Evolutionary conservation across 805 yeast genomes (phyloP).

Genomic region (Hanseniaspora valbyensis): DNA sequence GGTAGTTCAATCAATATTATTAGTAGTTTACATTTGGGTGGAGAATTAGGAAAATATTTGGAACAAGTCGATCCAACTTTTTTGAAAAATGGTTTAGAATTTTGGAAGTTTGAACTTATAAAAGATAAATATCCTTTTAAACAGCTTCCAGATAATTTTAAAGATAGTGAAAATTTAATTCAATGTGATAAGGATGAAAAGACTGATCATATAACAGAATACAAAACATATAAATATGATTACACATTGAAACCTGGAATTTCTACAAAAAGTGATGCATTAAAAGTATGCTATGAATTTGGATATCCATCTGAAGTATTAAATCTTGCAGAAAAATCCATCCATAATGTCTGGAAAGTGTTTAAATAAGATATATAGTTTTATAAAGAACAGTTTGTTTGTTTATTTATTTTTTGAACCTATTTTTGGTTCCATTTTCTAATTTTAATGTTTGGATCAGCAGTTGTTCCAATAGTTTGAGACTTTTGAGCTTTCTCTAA

Average conservation of each 20-base stretch:
- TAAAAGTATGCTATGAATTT: constrained; percentile 64
- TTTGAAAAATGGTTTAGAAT: background rate
- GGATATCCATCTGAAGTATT: constrained; percentile 62
- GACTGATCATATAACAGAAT: constrained; percentile 16
- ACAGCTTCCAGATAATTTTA: background rate
- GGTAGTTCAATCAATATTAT: background rate
- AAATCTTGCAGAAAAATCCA: constrained; percentile 34
- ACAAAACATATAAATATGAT: constrained; percentile 30
- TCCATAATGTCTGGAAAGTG: background rate
- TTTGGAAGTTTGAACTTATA: background rate
- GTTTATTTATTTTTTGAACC: too few relatives aligned
- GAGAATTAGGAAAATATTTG: background rate
- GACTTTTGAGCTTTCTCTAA: background rate
- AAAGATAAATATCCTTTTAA: background rate
- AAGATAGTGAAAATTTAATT: background rate
- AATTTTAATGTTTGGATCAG: background rate
- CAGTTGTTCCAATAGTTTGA: background rate
- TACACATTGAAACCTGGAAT: constrained; percentile 56
- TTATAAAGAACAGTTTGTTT: too few relatives aligned
- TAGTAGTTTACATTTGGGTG: background rate
- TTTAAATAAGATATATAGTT: constrained; percentile 21
- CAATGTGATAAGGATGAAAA: background rate
- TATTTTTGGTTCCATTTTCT: constrained; percentile 5
- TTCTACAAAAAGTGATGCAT: constrained; percentile 64
- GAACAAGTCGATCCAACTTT: background rate